These are phyloP conservation scores for Metschnikowia lachancei DNA, from an alignment of 805 yeast species.

Conservation along the genomic window DNA sequence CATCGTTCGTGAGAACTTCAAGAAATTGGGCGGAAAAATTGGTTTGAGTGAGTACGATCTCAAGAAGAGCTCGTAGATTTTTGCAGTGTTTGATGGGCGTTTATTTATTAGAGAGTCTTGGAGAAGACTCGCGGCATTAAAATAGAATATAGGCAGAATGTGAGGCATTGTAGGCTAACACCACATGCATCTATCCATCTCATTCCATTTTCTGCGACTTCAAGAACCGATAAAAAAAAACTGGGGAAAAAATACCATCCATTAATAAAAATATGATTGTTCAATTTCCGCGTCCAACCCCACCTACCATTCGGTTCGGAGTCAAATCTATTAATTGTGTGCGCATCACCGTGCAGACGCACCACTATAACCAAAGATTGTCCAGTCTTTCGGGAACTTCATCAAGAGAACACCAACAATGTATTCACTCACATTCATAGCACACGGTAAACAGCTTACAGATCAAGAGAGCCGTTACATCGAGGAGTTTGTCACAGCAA, in stretches of 20 bases:
- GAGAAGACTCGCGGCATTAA: not conserved
- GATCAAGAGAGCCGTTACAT: slow-evolving; percentile 12
- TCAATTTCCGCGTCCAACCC: not conserved
- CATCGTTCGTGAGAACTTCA: slow-evolving; percentile 35
- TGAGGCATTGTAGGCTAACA: not conserved
- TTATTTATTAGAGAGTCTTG: slow-evolving; percentile 1
- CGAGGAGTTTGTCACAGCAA: slow-evolving; percentile 12
- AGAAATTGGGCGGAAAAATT: slow-evolving; percentile 45
- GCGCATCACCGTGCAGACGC: slow-evolving; percentile 4
- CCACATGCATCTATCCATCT: too few species aligned
- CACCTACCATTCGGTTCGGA: not conserved
- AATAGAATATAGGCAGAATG: not conserved
- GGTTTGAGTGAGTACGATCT: slow-evolving; percentile 57
- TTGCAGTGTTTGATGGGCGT: not conserved
- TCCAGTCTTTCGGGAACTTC: not conserved
- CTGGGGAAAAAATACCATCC: not conserved
- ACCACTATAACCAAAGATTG: not conserved
- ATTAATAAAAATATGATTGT: not conserved
- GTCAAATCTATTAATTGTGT: slow-evolving; percentile 2
- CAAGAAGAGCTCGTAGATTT: slow-evolving; percentile 22
- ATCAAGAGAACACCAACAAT: not conserved
- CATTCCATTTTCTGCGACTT: too few species aligned
- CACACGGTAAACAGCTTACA: slow-evolving; percentile 15
- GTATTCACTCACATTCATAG: slow-evolving; percentile 20
- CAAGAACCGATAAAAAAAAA: not conserved